Percentiles rank a stretch among this genome's conserved stretches.
These are phyloP conservation scores for Neurospora sp. DNA, from an alignment of 495 filamentous ascomycete genomes.

Conservation along the genomic window DNA sequence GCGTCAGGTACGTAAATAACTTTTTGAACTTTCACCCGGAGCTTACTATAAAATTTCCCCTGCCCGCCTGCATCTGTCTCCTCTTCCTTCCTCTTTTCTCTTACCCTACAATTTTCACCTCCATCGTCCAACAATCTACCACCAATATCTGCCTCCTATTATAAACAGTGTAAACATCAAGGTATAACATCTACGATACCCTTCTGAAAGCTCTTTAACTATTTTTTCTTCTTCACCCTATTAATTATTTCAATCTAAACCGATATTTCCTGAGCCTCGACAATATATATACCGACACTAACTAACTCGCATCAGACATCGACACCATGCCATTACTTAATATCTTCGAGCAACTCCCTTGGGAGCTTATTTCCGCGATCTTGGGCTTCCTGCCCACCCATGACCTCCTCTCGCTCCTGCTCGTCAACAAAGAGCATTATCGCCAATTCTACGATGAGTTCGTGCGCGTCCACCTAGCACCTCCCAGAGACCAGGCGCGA, in stretches of 20 bases:
- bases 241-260: not conserved
- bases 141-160: not conserved
- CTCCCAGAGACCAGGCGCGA: not conserved
- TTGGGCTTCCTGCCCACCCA: not conserved
- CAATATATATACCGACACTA: not conserved
- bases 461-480: not conserved
- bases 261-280: no score
- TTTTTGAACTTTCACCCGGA: not conserved
- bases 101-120: not conserved
- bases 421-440: not conserved
- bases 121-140: not conserved
- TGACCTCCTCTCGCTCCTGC: not conserved
- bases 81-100: not conserved
- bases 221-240: not conserved
- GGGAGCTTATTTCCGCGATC: not conserved
- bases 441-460: not conserved
- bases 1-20: not conserved
- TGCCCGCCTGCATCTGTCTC: not conserved
- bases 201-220: not conserved
- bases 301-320: not conserved
- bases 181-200: not conserved
- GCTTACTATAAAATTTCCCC: not conserved
- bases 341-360: not conserved
- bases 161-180: not conserved
- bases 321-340: not conserved